These are phyloP conservation scores for Adansonia madagascariensis DNA, from an alignment of 441 rosid genomes.

Conservation along the genomic window DNA sequence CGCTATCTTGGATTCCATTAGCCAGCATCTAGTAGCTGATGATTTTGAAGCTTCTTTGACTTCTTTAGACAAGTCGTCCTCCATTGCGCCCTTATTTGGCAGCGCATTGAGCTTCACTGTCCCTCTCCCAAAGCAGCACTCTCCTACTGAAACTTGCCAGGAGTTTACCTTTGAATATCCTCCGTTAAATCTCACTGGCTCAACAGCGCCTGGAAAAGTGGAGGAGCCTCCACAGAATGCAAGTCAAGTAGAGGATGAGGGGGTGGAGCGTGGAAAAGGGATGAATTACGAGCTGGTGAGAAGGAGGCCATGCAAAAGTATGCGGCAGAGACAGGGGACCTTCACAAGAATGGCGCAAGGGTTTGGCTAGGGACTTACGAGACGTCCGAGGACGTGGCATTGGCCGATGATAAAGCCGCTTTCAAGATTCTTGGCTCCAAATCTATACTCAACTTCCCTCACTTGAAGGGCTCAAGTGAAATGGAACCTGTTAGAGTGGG, in stretches of 20 bases:
- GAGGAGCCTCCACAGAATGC: not conserved
- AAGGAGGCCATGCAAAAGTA: conserved; percentile 57
- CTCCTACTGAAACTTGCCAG: not conserved
- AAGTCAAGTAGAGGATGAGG: not conserved
- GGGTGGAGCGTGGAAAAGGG: conserved; percentile 6
- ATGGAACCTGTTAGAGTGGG: conserved; percentile 37
- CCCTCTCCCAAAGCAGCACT: not conserved
- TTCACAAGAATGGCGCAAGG: conserved; percentile 53
- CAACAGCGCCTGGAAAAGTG: not conserved
- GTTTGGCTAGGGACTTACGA: conserved; percentile 62
- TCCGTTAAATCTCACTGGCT: not conserved
- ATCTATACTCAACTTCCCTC: conserved; percentile 50
- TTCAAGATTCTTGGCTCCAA: conserved; percentile 43
- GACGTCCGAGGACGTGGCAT: conserved; percentile 41
- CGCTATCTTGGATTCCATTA: conserved; percentile 28
- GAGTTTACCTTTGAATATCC: not conserved
- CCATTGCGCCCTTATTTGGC: not conserved
- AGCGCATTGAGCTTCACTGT: not conserved
- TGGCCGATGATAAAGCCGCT: conserved; percentile 46
- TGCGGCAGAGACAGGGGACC: conserved; percentile 67
- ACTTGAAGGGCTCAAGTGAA: conserved; percentile 43
- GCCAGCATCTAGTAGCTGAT: conserved; percentile 30
- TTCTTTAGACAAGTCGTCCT: not conserved
- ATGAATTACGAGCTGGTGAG: conserved; percentile 36
- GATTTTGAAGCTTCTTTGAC: conserved; percentile 24